Base-by-base conservation (phyloP, 495 filamentous ascomycete species). In the Xylaria telfairii region DNA sequence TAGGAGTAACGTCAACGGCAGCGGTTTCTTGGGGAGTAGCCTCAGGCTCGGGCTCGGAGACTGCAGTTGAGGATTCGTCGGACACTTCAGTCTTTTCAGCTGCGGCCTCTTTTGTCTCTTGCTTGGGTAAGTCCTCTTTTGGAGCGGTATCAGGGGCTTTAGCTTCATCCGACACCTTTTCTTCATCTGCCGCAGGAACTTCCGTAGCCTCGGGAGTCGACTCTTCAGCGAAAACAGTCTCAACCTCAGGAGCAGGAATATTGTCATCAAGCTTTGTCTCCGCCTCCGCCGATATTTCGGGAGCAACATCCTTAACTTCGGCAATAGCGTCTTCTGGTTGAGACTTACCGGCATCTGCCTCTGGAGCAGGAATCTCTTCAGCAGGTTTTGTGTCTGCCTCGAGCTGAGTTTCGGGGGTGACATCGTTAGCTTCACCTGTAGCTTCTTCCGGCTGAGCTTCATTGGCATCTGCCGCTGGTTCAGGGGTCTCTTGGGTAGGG, bases 31-130 rank as follows among this genome's bases (percentile, higher is more conserved):
- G 39, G 49, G 26, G 37, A 49, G 34, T 10, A 34, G 21, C 28
- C 12, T 68, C 68, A 44, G 44, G 41, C 60, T 72, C 67, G 10
- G 34, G 37, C 60, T 72, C 67, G 10, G 34, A 28, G 15, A 62
- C 30, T 24, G 28, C 19, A 6, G 44, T 24, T 19, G 59, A 32
- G 39, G 51, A 1, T 37, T 68, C 68, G 34, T 67, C 41, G 19
- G 57, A 1, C 37, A 26, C 15, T 42, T 34, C 32, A 26, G 59
- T 41, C 59, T 47, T 28, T 30, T 73, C 47, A 30, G 59, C 19
- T 5, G 39, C 30, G 53, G 6, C 39, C 12, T 54, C 39, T 51
- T 65, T 59, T 17, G 17, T 62, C 30, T 51, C 61, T 44, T 66
- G 39, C 8, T 49, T 30, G 41, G 59, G 17, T 53, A 30, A 19